These are phyloP conservation scores for Plasmodium cynomolgi DNA, from an alignment of 169 alveolate species.

Conservation along the genomic window DNA sequence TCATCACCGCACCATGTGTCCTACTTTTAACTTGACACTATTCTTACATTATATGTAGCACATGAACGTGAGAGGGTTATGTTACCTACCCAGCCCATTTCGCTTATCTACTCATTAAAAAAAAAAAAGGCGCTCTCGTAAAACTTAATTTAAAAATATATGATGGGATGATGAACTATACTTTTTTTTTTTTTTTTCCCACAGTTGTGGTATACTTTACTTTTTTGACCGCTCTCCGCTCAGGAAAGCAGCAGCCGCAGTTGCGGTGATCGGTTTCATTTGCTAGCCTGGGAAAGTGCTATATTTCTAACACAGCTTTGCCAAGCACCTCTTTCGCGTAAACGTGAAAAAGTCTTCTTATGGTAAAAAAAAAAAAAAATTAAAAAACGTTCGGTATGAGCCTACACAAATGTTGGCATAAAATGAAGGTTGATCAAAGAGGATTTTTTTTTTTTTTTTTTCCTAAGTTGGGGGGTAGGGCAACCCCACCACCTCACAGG, in stretches of 20 bases:
- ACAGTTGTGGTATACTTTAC: not conserved
- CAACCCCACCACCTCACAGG: not conserved
- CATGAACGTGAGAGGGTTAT: not conserved
- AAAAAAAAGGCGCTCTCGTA: not conserved
- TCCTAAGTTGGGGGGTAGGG: not conserved
- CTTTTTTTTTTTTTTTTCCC: not conserved
- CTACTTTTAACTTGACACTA: not conserved
- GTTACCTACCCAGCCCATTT: not conserved
- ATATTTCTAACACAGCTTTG: not conserved
- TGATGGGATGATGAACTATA: not conserved
- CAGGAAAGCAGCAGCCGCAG: not conserved
- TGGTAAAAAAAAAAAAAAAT: not conserved
- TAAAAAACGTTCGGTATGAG: not conserved
- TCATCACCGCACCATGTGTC: not conserved
- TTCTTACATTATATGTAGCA: not conserved
- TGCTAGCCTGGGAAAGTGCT: not conserved
- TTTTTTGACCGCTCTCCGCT: not conserved
- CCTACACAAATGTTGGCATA: not conserved
- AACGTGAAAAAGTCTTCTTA: not conserved
- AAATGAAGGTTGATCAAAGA: not conserved
- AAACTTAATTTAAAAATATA: not conserved
- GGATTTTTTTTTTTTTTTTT: not conserved
- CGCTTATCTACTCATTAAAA: not conserved
- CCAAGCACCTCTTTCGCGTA: not conserved
- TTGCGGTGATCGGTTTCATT: not conserved